These are phyloP conservation scores for Fragaria nilgerrensis DNA, from an alignment of 306 rosid genomes.

Conservation along the genomic window DNA sequence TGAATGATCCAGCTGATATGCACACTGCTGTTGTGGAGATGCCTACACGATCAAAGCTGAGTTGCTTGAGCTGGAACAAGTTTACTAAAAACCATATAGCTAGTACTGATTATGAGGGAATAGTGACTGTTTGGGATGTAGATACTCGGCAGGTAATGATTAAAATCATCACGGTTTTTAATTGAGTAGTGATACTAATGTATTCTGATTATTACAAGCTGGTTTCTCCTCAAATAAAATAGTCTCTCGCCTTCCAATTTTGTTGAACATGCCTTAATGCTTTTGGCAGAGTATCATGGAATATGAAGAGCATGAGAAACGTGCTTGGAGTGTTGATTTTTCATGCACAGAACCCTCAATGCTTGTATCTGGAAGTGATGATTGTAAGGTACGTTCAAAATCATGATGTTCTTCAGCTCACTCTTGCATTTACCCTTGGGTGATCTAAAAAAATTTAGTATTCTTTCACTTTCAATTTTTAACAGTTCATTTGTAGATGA, in stretches of 20 bases:
- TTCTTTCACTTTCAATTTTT: neutral
- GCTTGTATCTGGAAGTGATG: conserved; percentile 99
- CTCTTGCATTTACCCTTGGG: conserved; percentile 10
- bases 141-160: conserved; percentile 77
- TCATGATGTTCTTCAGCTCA: neutral
- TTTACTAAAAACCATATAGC: conserved; percentile 86
- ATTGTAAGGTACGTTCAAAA: conserved; percentile 70
- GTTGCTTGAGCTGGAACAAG: conserved; percentile 99
- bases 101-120: conserved; percentile 98
- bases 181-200: neutral
- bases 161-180: conserved; percentile 14
- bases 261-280: neutral
- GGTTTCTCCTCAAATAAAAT: neutral
- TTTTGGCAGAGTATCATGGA: conserved; percentile 85
- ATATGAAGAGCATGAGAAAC: conserved; percentile 97
- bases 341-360: conserved; percentile 88
- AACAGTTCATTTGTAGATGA: neutral
- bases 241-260: neutral
- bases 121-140: conserved; percentile 96
- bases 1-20: conserved; percentile 80
- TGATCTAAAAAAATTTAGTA: conserved; percentile 1
- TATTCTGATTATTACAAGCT: neutral
- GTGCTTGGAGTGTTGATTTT: conserved; percentile 99
- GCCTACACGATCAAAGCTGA: conserved; percentile 94
- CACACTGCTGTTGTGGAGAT: conserved; percentile 95